Base-by-base conservation (phyloP, 805 yeast genomes). In the Spathaspora arborariae region DNA sequence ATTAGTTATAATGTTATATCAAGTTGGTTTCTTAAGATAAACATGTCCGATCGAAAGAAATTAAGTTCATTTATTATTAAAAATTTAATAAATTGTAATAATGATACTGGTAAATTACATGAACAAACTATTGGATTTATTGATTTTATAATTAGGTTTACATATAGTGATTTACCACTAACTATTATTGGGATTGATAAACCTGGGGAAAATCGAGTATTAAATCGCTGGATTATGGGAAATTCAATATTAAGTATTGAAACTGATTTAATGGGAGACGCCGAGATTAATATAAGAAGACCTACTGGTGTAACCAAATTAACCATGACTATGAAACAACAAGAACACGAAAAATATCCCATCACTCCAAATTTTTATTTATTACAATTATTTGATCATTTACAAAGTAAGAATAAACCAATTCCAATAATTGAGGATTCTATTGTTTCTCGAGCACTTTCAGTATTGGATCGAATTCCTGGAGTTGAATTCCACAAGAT, bases 401-500 rank as follows among this genome's bases (percentile, higher is more conserved):
- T 74, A 19, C 79, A 72, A 39, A 51, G 54, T 4, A 52, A 55
- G 4, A 45, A 55, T 3, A 74, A 72, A 50, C 85, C 85, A 2
- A 51, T 80, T 3, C 75, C 81, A 2, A 59, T 84, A 8, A 70
- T 77, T 5, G 77, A 77, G 21, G 85, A 80, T 45, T 51, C 71
- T 1, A 50, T 59, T 58, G 74, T 62, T 51, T 72, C 13, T 51
- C 71, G 58, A 24, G 86, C 91, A 0, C 58, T 89, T 16, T 61
- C 75, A 5, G 73, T 81, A 15, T 70, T 89, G 48, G 96, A 88
- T 56, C 66, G 90, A 15, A 80, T 86, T 1, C 95, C 96, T 0
- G 81, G 84, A 5, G 85, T 85, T 4, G 86, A 84, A 40, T 84
- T 83, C 54, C 88, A 84, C 61, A 89, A 88, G 59, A 77, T 85